phyloP scores from a whole-genome alignment of 306 rosid species.

The Prinsepia uniflora region DNA sequence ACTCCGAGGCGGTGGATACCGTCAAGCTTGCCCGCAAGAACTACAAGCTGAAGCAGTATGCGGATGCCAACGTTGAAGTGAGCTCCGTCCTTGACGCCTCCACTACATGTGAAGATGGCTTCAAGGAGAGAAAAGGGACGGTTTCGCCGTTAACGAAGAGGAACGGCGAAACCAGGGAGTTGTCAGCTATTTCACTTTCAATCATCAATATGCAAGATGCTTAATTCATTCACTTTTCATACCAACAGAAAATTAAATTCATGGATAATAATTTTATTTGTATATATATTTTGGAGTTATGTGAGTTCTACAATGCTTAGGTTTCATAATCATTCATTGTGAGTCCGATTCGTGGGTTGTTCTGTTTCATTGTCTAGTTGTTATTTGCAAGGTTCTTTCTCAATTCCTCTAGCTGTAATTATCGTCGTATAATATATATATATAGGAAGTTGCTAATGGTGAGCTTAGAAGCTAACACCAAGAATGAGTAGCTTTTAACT shows the following conservation, averaged over 20 bases:
- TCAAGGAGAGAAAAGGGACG: conserved; percentile 29
- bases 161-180: conserved; percentile 47
- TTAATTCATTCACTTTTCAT: conserved; percentile 11
- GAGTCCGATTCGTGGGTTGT: neutral
- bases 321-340: neutral
- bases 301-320: neutral
- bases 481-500: conserved; percentile 14
- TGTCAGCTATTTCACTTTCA: conserved; percentile 61
- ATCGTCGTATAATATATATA: neutral
- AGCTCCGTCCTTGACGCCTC: conserved; percentile 53
- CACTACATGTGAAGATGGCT: conserved; percentile 78
- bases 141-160: conserved; percentile 55
- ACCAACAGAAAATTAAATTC: neutral
- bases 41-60: conserved; percentile 42
- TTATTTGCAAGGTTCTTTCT: neutral
- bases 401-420: neutral
- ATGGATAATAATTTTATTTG: neutral
- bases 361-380: neutral
- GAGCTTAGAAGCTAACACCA: conserved; percentile 21
- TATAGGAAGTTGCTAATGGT: neutral
- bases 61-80: conserved; percentile 38
- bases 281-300: neutral
- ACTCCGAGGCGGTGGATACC: conserved; percentile 35
- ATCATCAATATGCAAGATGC: conserved; percentile 51
- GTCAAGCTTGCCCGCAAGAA: conserved; percentile 36